A percentile compares a stretch with the other conserved stretches of the same genome.
Evolutionary conservation across 441 rosid species (phyloP).

Genomic region (Bruguiera hainesii): DNA sequence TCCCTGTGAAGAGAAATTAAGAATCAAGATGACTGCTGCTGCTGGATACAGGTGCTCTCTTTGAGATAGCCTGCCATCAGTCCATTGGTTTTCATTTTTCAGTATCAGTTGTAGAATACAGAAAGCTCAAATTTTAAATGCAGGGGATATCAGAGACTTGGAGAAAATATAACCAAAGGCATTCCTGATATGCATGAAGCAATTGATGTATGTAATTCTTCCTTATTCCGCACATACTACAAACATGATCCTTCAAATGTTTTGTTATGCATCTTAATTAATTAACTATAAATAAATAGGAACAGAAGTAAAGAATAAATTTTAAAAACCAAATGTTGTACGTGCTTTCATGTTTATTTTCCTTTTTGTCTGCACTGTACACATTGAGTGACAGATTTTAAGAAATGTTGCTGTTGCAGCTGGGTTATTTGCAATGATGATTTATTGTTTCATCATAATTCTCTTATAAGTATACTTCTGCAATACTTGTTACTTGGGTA

Average conservation of each 20-base stretch:
- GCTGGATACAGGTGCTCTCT: constrained; percentile 71
- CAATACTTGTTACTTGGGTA: neutral
- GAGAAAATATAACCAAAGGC: constrained; percentile 83
- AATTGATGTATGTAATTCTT: constrained; percentile 58
- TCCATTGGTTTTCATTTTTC: neutral
- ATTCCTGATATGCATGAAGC: constrained; percentile 80
- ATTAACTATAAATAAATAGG: neutral
- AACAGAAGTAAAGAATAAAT: no score
- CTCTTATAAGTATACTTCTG: neutral
- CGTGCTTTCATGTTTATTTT: neutral
- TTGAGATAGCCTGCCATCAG: constrained; percentile 1
- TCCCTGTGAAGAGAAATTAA: constrained; percentile 66
- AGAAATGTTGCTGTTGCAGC: neutral
- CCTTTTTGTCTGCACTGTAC: neutral
- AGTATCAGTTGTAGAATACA: neutral
- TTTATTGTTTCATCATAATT: neutral
- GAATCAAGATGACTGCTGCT: constrained; percentile 69
- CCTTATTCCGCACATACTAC: neutral
- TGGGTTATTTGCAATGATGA: no score
- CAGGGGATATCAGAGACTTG: constrained; percentile 90
- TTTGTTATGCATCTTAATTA: neutral
- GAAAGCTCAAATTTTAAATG: constrained; percentile 23
- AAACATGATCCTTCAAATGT: neutral
- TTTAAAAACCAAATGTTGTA: neutral
- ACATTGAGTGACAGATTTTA: neutral